Evolutionary conservation across 2,329 filamentous ascomycete species (phyloP).

Genomic region (Pseudocercospora pini-densiflorae): DNA sequence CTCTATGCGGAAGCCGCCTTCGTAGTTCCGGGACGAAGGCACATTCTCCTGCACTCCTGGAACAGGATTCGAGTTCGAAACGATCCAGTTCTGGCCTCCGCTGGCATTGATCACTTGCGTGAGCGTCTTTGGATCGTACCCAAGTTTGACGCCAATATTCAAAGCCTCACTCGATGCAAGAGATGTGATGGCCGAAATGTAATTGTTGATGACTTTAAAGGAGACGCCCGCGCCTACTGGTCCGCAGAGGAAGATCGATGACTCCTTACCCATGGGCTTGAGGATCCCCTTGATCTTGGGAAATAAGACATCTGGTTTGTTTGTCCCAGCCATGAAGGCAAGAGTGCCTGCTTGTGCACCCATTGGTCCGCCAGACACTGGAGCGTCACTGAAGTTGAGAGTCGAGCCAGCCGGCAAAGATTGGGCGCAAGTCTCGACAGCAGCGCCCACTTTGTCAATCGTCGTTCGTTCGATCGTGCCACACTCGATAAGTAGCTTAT

Average conservation of each 20-base stretch:
- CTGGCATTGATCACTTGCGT: background rate
- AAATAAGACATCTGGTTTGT: background rate
- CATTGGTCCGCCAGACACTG: background rate
- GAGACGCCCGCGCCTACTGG: background rate
- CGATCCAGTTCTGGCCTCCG: background rate
- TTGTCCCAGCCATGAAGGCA: background rate
- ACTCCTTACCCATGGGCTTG: background rate
- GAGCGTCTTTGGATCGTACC: background rate
- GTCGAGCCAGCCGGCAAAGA: background rate
- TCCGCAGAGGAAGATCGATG: background rate
- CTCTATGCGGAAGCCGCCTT: background rate
- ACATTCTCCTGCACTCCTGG: background rate
- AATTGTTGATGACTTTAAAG: background rate
- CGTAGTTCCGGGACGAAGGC: background rate
- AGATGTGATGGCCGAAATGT: background rate
- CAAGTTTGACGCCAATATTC: background rate
- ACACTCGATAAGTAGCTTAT: background rate
- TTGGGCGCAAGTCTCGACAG: background rate
- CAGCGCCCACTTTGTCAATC: background rate
- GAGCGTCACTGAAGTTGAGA: background rate
- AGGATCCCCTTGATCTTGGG: background rate
- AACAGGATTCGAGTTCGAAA: background rate
- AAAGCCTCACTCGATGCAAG: background rate
- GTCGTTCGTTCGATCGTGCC: background rate
- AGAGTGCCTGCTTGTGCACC: background rate